These are phyloP conservation scores for Pseudocercospora cruenta DNA, from an alignment of 2,329 filamentous ascomycete species.

Conservation along the genomic window DNA sequence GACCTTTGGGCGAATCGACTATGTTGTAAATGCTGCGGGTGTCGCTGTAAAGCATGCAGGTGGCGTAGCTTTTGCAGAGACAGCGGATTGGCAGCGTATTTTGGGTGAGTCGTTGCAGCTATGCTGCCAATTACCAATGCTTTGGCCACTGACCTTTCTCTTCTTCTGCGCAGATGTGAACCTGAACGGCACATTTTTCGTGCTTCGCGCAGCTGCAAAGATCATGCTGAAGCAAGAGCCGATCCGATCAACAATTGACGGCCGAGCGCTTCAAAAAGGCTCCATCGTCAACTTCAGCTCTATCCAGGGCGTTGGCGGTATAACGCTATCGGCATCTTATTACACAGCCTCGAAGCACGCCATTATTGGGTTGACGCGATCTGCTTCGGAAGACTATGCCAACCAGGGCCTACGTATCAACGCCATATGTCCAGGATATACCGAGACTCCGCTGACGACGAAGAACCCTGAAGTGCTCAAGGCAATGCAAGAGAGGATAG, in stretches of 20 bases:
- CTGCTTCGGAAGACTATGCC: slow-evolving; percentile 49
- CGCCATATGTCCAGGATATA: slow-evolving; percentile 38
- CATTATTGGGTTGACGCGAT: slow-evolving; percentile 47
- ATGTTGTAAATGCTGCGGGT: slow-evolving; percentile 49
- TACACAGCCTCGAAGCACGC: slow-evolving; percentile 46
- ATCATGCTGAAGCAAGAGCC: slow-evolving; percentile 52
- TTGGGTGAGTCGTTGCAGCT: slow-evolving; percentile 25
- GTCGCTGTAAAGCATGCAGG: slow-evolving; percentile 45
- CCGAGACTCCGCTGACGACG: slow-evolving; percentile 16
- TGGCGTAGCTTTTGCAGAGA: slow-evolving; percentile 43
- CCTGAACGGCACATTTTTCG: slow-evolving; percentile 48
- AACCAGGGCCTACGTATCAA: slow-evolving; percentile 45
- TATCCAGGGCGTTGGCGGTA: slow-evolving; percentile 46
- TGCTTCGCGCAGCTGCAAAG: slow-evolving; percentile 45
- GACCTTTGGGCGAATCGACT: slow-evolving; percentile 46
- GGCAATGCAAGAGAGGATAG: slow-evolving; percentile 34
- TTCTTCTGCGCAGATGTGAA: slow-evolving; percentile 42
- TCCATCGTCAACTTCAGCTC: slow-evolving; percentile 46
- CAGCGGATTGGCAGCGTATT: slow-evolving; percentile 46
- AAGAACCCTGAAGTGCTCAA: slow-evolving; percentile 27
- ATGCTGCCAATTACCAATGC: not conserved
- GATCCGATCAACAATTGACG: slow-evolving; percentile 44
- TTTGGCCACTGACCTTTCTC: too few relatives aligned
- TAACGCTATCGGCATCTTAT: slow-evolving; percentile 42
- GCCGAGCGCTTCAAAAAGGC: slow-evolving; percentile 37